Base-by-base conservation (phyloP, 2,329 filamentous ascomycete genomes). In the Pseudocercospora vitis region DNA sequence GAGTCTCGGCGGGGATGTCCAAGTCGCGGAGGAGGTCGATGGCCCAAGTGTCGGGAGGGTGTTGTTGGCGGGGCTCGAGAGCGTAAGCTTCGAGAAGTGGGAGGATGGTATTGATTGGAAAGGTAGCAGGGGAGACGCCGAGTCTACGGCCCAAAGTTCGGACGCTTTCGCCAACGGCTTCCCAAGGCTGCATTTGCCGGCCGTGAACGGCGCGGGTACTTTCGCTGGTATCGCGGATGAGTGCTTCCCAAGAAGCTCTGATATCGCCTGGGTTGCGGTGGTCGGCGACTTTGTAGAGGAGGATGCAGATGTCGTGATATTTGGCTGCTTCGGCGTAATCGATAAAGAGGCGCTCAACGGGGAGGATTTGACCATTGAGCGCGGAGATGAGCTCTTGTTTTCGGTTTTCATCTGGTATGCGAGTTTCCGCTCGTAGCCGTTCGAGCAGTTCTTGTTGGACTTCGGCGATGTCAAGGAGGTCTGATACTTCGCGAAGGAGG, bases 381-480 rank as follows among this genome's bases (percentile, higher is more conserved):
- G 55, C 40, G 26, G 82, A 79, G 39, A 78, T 70, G 54, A 88
- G 73, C 19, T 95, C 83, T 52, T 87, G 81, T 0, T 75, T 73
- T 65, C 82, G 83, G 37, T 83, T 82, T 45, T 86, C 82, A 0
- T 77, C 73, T 9, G 78, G 74, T 31, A 96, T 80, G 37, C 94
- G 83, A 1, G 76, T 69, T 60, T 99, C 94, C 7, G 80, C 80
- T 67, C 80, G 83, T 48, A 99, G 76, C 40, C 89, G 82, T 68
- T 91, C 87, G 19, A 97, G 72, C 35, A 97, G 74, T 64, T 99
- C 94, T 67, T 96, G 89, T 70, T 99, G 94, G 49, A 99, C 94
- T 66, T 94, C 92, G 11, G 91, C 92, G 46, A 97, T 84, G 64
- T 99, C 94, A 7, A 99, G 83, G 39, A 95, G 78, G 62, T 94